These are phyloP conservation scores for Paecilomyces sp. DNA, from an alignment of 2,329 filamentous ascomycete genomes.

Conservation along the genomic window DNA sequence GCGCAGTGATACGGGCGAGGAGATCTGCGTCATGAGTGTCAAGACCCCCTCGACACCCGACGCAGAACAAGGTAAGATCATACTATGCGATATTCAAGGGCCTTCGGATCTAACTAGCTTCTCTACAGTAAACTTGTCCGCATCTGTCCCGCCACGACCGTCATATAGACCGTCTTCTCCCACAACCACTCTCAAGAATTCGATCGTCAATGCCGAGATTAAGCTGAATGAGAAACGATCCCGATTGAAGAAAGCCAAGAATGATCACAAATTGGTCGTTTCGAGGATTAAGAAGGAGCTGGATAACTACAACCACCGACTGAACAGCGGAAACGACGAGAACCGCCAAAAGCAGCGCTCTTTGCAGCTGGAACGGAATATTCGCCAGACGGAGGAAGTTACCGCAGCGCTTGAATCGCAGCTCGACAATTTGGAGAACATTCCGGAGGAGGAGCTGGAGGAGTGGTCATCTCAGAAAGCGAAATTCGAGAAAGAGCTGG, in stretches of 20 bases:
- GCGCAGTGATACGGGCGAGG: slow-evolving; percentile 47
- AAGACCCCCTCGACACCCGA: slow-evolving; percentile 55
- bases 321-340: slow-evolving; percentile 54
- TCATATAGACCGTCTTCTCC: slow-evolving; percentile 57
- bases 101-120: slow-evolving; percentile 3
- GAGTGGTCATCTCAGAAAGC: slow-evolving; percentile 48
- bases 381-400: slow-evolving; percentile 57
- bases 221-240: slow-evolving; percentile 54
- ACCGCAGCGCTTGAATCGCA: slow-evolving; percentile 48
- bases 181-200: slow-evolving; percentile 58
- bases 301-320: slow-evolving; percentile 50
- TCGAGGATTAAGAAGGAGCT: slow-evolving; percentile 56
- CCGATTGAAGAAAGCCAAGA: slow-evolving; percentile 52
- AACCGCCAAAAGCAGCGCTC: slow-evolving; percentile 56
- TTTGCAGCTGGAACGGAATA: slow-evolving; percentile 55
- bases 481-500: slow-evolving; percentile 48
- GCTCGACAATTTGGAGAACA: slow-evolving; percentile 48
- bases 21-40: slow-evolving; percentile 54
- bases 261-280: slow-evolving; percentile 53
- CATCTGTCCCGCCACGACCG: slow-evolving; percentile 47
- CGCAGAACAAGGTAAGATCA: slow-evolving; percentile 48
- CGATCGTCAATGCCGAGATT: slow-evolving; percentile 54
- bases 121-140: slow-evolving; percentile 23
- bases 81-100: slow-evolving; percentile 11
- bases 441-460: slow-evolving; percentile 50